These are phyloP conservation scores for Gloeostereum incarnatum DNA, from an alignment of 768 basidiomycete genomes.

Conservation along the genomic window DNA sequence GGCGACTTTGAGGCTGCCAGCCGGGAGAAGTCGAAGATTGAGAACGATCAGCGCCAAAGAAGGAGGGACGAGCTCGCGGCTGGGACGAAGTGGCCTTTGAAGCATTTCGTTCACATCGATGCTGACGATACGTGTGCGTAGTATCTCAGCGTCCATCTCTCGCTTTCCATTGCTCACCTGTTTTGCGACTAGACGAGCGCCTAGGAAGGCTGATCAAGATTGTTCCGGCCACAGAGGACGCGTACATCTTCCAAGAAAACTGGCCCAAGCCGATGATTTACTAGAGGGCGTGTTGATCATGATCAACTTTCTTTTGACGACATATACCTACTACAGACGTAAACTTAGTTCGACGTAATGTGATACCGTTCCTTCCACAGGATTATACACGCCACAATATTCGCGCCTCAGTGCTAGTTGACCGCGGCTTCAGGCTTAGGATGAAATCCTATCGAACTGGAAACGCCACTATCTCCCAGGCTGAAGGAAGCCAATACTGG, in stretches of 20 bases:
- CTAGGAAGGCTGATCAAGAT: conserved; percentile 56
- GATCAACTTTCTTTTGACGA: no score
- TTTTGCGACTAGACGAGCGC: conserved; percentile 48
- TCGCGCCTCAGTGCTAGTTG: no score
- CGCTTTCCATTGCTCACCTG: not conserved
- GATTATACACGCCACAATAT: no score
- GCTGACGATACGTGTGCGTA: conserved; percentile 68
- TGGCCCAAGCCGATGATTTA: no score
- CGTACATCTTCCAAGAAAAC: conserved; percentile 62
- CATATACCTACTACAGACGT: no score
- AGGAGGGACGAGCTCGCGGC: conserved; percentile 73
- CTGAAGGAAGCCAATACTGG: no score
- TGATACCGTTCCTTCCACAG: no score
- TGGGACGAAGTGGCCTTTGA: conserved; percentile 65
- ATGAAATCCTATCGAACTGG: no score
- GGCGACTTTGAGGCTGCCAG: conserved; percentile 91
- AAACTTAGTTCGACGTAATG: no score
- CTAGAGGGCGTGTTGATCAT: no score
- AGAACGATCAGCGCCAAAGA: conserved; percentile 92
- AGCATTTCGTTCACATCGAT: conserved; percentile 67
- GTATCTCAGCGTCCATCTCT: conserved; percentile 1
- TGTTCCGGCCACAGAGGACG: conserved; percentile 64
- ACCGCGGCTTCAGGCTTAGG: no score
- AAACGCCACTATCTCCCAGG: no score
- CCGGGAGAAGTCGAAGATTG: conserved; percentile 81